Evolutionary conservation across 495 filamentous ascomycete species (phyloP).

Genomic region (Lichenothelia convexa): DNA sequence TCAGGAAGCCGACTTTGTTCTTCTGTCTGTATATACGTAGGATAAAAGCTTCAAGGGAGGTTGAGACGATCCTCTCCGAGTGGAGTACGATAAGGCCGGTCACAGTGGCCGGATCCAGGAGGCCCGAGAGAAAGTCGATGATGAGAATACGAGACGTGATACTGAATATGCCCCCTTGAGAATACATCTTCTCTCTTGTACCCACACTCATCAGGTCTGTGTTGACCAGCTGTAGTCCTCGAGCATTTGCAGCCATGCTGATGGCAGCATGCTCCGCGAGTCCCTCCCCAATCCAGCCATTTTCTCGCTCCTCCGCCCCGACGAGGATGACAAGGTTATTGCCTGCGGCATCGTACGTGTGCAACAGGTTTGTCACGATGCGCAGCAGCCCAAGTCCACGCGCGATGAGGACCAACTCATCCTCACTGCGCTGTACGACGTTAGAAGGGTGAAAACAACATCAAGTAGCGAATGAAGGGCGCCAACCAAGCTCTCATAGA

Average conservation of each 20-base stretch:
- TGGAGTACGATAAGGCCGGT: conserved; percentile 80
- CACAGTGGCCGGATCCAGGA: conserved; percentile 67
- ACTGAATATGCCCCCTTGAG: conserved; percentile 78
- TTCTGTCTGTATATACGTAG: conserved; percentile 80
- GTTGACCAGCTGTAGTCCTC: conserved; percentile 80
- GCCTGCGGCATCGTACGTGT: conserved; percentile 89
- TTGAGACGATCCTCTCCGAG: conserved; percentile 72
- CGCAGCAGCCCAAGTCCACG: conserved; percentile 83
- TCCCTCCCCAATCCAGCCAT: conserved; percentile 38
- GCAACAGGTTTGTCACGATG: conserved; percentile 79
- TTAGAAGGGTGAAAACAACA: no score
- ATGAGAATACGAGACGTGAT: conserved; percentile 91
- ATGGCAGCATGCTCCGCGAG: conserved; percentile 86
- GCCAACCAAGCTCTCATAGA: no score
- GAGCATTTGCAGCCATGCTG: conserved; percentile 54
- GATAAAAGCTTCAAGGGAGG: conserved; percentile 87
- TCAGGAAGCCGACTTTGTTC: conserved; percentile 85
- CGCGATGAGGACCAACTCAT: conserved; percentile 82
- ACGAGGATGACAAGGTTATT: conserved; percentile 81
- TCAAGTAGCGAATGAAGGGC: no score
- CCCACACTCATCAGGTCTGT: conserved; percentile 80
- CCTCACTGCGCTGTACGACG: no score
- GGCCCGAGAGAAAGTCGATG: conserved; percentile 69
- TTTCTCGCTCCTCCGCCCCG: conserved; percentile 83
- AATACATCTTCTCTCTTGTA: conserved; percentile 76